A percentile compares a stretch with the other conserved stretches of the same genome.
These are phyloP conservation scores for Termitomyces titanicus DNA, from an alignment of 768 basidiomycete genomes.

Conservation along the genomic window DNA sequence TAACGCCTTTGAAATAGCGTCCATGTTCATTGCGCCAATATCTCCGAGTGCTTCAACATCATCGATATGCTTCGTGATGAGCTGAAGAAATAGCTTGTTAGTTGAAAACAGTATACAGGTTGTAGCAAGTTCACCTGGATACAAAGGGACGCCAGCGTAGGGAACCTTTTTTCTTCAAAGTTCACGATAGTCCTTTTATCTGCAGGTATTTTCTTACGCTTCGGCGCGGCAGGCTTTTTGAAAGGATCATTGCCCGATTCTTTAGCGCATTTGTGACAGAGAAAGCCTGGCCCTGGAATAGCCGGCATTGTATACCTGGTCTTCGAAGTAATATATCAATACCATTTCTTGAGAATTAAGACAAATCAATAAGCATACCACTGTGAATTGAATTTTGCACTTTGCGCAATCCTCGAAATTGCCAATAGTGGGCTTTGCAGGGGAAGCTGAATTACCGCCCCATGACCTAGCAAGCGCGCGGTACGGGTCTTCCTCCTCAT, in stretches of 20 bases:
- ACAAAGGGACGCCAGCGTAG: constrained; percentile 73
- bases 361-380: constrained; percentile 49
- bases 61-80: constrained; percentile 83
- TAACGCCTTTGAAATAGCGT: constrained; percentile 78
- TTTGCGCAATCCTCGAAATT: constrained; percentile 77
- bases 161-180: constrained; percentile 69
- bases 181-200: constrained; percentile 67
- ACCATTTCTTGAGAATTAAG: not conserved
- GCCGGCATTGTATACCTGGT: constrained; percentile 84
- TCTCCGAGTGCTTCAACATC: constrained; percentile 89
- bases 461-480: constrained; percentile 55
- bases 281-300: constrained; percentile 64
- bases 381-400: constrained; percentile 83
- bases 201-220: constrained; percentile 57
- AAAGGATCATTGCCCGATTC: constrained; percentile 78
- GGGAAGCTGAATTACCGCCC: constrained; percentile 26
- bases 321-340: constrained; percentile 33
- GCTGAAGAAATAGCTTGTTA: constrained; percentile 31
- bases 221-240: constrained; percentile 65
- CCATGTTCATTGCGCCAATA: constrained; percentile 80
- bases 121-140: constrained; percentile 51
- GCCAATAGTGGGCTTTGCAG: constrained; percentile 64
- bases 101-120: not conserved
- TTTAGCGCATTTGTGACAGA: constrained; percentile 85
- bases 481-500: constrained; percentile 67